phyloP scores from a whole-genome alignment of 2,329 filamentous ascomycete genomes.

The Pseudogymnoascus sp. region DNA sequence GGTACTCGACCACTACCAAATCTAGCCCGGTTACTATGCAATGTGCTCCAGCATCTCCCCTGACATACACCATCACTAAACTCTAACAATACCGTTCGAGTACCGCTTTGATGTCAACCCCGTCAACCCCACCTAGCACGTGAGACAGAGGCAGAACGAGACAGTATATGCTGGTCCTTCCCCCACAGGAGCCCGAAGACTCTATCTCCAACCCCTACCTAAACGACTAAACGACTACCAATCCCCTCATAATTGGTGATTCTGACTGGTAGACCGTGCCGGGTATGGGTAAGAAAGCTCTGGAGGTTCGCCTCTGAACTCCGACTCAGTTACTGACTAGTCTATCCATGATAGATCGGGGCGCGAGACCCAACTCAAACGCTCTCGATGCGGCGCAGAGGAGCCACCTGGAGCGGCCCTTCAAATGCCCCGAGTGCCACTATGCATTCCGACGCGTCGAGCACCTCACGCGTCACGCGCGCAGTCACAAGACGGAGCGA shows the following conservation, averaged over 20 bases:
- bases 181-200: neutral
- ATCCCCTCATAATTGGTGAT: neutral
- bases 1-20: neutral
- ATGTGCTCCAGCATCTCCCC: neutral
- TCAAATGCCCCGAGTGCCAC: constrained; percentile 18
- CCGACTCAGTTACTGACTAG: neutral
- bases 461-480: constrained; percentile 21
- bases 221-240: neutral
- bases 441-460: constrained; percentile 20
- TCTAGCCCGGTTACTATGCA: neutral
- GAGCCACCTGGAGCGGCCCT: constrained; percentile 6
- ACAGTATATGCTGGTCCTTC: neutral
- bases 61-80: neutral
- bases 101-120: neutral
- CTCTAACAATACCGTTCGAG: neutral
- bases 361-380: neutral
- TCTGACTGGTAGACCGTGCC: neutral
- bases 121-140: neutral
- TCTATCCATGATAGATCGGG: neutral
- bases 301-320: neutral
- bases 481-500: constrained; percentile 20
- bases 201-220: neutral
- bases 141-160: neutral
- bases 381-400: constrained; percentile 1
- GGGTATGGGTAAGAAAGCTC: neutral